phyloP scores from a whole-genome alignment of 2,329 filamentous ascomycete species.

The Penicillium sp. region DNA sequence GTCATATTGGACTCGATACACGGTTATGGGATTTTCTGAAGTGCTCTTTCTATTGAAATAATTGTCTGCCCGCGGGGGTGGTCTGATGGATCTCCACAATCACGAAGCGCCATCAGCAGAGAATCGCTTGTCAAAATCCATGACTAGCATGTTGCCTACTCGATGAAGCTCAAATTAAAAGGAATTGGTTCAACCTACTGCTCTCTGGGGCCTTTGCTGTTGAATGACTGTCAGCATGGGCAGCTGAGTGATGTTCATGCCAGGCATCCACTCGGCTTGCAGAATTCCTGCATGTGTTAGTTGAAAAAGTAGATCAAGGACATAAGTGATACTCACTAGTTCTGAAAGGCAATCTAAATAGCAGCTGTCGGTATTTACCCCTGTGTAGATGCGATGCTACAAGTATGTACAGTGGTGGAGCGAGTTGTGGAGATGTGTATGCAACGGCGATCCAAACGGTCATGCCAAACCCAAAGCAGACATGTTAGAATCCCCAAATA shows the following conservation, averaged over 20 bases:
- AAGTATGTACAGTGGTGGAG: neutral
- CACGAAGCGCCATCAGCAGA: too few relatives aligned
- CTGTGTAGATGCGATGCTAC: neutral
- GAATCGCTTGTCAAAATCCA: too few relatives aligned
- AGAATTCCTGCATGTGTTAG: too few relatives aligned
- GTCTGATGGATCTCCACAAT: too few relatives aligned
- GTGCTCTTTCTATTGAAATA: too few relatives aligned
- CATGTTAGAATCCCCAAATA: neutral
- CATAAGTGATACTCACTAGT: neutral
- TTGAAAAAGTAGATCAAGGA: neutral
- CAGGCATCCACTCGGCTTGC: neutral
- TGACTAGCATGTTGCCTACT: too few relatives aligned
- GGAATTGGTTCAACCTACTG: too few relatives aligned
- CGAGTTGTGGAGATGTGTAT: conserved; percentile 1
- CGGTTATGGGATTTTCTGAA: neutral
- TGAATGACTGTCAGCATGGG: neutral
- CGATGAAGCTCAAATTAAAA: too few relatives aligned
- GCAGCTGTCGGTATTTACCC: neutral
- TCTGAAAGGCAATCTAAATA: neutral
- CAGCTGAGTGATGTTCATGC: neutral
- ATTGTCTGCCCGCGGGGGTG: too few relatives aligned
- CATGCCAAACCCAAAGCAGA: neutral
- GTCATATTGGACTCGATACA: neutral
- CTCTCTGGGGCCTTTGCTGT: neutral
- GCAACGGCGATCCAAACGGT: conserved; percentile 3